These are phyloP conservation scores for Linum tenue DNA, from an alignment of 345 rosid genomes.

Conservation along the genomic window DNA sequence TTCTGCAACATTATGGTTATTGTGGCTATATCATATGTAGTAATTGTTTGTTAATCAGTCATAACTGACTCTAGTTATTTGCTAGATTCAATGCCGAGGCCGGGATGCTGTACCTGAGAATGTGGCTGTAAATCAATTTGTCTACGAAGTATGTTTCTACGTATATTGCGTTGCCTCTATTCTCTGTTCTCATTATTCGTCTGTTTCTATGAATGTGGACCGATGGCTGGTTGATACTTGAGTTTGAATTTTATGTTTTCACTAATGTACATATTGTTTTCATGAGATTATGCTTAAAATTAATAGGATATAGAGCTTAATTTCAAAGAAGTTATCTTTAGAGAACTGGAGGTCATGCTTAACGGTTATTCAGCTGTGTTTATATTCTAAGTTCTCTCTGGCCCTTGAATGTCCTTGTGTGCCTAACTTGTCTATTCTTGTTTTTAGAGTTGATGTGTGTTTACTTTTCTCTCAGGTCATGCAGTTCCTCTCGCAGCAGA, in stretches of 20 bases:
- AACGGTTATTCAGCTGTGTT: neutral
- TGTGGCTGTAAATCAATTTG: slow-evolving; percentile 72
- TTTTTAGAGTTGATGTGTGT: neutral
- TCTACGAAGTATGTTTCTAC: slow-evolving; percentile 60
- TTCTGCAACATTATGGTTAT: neutral
- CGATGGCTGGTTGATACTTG: neutral
- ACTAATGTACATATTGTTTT: neutral
- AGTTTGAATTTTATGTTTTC: neutral
- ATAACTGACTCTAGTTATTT: slow-evolving; percentile 12
- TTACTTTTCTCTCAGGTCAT: slow-evolving; percentile 41
- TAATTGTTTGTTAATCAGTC: neutral
- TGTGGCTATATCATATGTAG: neutral
- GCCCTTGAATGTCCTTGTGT: neutral
- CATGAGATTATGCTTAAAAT: neutral
- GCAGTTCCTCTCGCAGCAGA: slow-evolving; percentile 66
- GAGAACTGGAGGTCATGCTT: neutral
- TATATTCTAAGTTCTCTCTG: neutral
- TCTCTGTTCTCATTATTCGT: neutral
- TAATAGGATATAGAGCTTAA: neutral
- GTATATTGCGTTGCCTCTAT: neutral
- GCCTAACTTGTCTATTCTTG: neutral
- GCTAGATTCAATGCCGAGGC: slow-evolving; percentile 86
- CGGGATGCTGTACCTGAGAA: slow-evolving; percentile 89
- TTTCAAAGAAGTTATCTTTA: neutral
- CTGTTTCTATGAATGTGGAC: neutral